phyloP scores from a whole-genome alignment of 2,329 filamentous ascomycete species.

The Knufia fluminis region DNA sequence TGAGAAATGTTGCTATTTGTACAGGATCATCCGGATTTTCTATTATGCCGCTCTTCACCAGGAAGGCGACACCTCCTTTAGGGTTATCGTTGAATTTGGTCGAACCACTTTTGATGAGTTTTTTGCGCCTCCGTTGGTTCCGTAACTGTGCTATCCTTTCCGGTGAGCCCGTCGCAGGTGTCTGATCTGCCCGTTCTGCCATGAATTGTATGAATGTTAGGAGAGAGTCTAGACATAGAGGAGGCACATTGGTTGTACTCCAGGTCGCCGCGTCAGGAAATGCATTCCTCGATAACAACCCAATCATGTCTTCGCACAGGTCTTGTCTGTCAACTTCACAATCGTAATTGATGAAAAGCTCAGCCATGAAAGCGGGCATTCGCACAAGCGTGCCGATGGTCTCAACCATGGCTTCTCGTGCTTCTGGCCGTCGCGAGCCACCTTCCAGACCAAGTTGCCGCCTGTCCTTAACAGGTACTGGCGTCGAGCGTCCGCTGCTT shows the following conservation, averaged over 20 bases:
- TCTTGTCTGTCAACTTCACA: conserved; percentile 87
- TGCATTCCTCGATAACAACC: conserved; percentile 83
- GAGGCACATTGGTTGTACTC: conserved; percentile 97
- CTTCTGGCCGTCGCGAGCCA: conserved; percentile 83
- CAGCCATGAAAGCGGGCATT: conserved; percentile 89
- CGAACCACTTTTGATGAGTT: conserved; percentile 76
- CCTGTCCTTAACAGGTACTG: conserved; percentile 82
- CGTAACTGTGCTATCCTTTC: conserved; percentile 57
- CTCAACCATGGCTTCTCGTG: conserved; percentile 96
- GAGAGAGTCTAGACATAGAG: conserved; percentile 83
- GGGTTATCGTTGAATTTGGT: conserved; percentile 93
- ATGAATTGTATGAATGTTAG: conserved; percentile 88
- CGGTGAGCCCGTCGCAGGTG: conserved; percentile 50
- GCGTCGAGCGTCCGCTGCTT: conserved; percentile 74
- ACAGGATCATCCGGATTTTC: conserved; percentile 61
- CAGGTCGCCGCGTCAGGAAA: conserved; percentile 95
- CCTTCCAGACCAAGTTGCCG: conserved; percentile 90
- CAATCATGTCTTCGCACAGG: conserved; percentile 88
- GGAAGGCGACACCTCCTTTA: conserved; percentile 75
- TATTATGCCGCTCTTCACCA: conserved; percentile 80
- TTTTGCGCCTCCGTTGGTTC: conserved; percentile 70
- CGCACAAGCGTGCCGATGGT: conserved; percentile 83
- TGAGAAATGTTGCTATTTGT: conserved; percentile 78
- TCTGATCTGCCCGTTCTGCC: conserved; percentile 69
- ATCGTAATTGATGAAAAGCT: conserved; percentile 96